Evolutionary conservation across 768 basidiomycete species (phyloP).

Genomic region (Suillus bovinus): DNA sequence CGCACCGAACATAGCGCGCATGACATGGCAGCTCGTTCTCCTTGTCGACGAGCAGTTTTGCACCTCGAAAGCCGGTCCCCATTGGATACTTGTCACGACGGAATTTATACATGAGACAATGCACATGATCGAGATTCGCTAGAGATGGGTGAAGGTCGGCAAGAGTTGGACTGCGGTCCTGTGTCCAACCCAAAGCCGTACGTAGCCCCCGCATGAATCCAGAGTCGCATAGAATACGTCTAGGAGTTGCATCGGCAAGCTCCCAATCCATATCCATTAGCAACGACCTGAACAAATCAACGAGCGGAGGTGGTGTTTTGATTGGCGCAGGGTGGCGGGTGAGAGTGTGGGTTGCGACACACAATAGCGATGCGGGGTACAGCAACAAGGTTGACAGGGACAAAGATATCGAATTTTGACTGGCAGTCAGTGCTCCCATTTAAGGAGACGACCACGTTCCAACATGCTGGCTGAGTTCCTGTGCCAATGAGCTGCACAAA

Average conservation of each 20-base stretch:
- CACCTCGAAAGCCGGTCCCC: too few relatives aligned
- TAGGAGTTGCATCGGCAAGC: neutral
- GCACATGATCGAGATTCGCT: too few relatives aligned
- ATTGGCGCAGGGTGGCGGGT: conserved; percentile 28
- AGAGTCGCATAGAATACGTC: neutral
- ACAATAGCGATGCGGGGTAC: neutral
- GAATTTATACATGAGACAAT: too few relatives aligned
- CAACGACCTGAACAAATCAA: neutral
- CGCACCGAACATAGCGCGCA: too few relatives aligned
- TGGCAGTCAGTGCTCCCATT: neutral
- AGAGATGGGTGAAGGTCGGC: too few relatives aligned
- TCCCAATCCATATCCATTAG: neutral
- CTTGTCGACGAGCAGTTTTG: too few relatives aligned
- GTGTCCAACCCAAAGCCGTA: too few relatives aligned
- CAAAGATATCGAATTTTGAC: neutral
- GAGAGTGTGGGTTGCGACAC: neutral
- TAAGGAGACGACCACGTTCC: neutral
- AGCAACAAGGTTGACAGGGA: neutral
- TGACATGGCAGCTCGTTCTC: too few relatives aligned
- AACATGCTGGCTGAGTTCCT: neutral
- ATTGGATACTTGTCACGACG: too few relatives aligned
- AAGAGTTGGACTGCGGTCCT: too few relatives aligned
- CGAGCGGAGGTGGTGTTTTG: neutral
- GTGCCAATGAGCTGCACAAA: neutral
- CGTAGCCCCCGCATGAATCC: neutral